Conservation (phyloP, 2,329 filamentous ascomycete genomes). For the Epichloe baconii region DNA sequence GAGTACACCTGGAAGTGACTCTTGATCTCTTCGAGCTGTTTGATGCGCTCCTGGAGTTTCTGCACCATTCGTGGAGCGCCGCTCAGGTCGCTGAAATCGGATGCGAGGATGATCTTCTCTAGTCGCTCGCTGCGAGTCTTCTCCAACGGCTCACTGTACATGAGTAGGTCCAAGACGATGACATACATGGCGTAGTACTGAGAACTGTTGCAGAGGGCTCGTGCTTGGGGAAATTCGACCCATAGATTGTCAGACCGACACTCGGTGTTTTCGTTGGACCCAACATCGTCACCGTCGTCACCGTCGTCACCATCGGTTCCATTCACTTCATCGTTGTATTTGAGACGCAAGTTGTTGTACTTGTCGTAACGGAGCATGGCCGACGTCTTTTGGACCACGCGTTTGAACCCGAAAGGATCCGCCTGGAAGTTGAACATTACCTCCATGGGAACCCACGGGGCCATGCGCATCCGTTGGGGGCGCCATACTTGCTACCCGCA, state of each 20-base stretch:
- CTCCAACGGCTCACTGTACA: slow-evolving; percentile 92
- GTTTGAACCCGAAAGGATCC: slow-evolving; percentile 94
- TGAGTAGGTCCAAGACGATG: slow-evolving; percentile 86
- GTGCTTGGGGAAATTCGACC: slow-evolving; percentile 89
- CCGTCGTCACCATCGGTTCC: slow-evolving; percentile 38
- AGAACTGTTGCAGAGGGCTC: slow-evolving; percentile 90
- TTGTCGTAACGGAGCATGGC: slow-evolving; percentile 93
- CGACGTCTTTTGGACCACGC: slow-evolving; percentile 93
- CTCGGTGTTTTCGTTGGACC: slow-evolving; percentile 47
- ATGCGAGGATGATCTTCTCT: slow-evolving; percentile 97
- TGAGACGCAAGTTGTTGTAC: slow-evolving; percentile 91
- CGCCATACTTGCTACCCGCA: slow-evolving; percentile 84
- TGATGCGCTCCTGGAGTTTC: slow-evolving; percentile 80
- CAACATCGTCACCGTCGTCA: slow-evolving; percentile 23
- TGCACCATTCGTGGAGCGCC: slow-evolving; percentile 90
- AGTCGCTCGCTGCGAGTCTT: slow-evolving; percentile 93
- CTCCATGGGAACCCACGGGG: slow-evolving; percentile 98
- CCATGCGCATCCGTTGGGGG: slow-evolving; percentile 75
- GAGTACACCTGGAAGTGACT: slow-evolving; percentile 89
- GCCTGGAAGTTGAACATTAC: slow-evolving; percentile 95
- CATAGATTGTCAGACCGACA: slow-evolving; percentile 89
- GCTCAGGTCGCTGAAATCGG: slow-evolving; percentile 92
- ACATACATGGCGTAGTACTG: slow-evolving; percentile 98
- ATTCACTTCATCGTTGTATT: slow-evolving; percentile 90
- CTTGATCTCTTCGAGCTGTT: slow-evolving; percentile 92